Evolutionary conservation across 208 protist genomes (phyloP), one percentile per base, ranked within the genome.

Genomic region (Acanthamoeba divionensis): DNA sequence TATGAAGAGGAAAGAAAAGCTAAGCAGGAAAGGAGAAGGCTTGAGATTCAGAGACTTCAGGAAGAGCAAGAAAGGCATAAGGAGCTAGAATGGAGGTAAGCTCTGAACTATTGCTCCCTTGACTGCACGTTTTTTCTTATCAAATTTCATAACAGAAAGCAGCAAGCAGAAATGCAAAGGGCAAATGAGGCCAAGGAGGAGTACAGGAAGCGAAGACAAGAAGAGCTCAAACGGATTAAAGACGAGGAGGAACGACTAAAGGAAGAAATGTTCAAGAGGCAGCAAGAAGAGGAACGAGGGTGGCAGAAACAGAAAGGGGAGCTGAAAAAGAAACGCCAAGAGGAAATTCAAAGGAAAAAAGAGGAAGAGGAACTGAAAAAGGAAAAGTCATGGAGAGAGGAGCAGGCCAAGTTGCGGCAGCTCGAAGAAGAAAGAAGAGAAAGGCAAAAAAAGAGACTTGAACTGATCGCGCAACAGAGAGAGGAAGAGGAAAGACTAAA

Each of bases 161-260:
- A 21, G 52, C 15, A 57, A 15, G 73, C 73, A n/a, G 79, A 87
- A 45, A 45, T 45, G 12, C 79, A 69, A 54, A 31, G 12, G 33
- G 50, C 55, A 24, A 33, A 87, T 24, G 79, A 63, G 55, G 50
- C 79, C 36, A 36, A 50, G 21, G 79, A 87, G 55, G 79, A 41
- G 9, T 69, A 87, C 50, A 21, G 54, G 1, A 63, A 31, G 55
- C 50, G 57, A 29, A 47, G 75, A 6, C 36, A 29, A 12, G 75
- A 85, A 41, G 75, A 85, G 50, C 7, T 85, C 50, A 1, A 5
- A 10, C 75, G 75, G 33, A 85, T 65, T 18, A 52, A 41, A 52
- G 79, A 87, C 6, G 79, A 87, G 79, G 55, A 87, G 36, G 79
- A 87, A 45, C 50, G 79, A 0, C 50, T 47, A n/a, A 87, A 87